Base-by-base conservation (phyloP, 2,329 filamentous ascomycete species). In the Colletotrichum eremochloae region DNA sequence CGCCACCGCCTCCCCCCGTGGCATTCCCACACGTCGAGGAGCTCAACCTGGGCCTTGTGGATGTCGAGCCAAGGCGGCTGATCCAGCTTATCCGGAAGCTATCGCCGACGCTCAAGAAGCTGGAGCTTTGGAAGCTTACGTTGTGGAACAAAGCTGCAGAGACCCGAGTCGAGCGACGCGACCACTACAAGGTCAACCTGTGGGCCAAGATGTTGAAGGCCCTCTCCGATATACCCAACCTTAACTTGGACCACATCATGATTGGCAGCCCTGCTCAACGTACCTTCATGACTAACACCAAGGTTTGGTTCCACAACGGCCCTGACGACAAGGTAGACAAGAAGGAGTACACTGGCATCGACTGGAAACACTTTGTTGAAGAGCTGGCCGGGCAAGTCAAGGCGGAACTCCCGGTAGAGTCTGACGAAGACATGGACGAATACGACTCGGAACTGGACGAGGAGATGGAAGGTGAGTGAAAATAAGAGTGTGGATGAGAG, bases 111-210 rank as follows among this genome's bases (percentile, higher is more conserved):
- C 80, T 90, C 1, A 77, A 81, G 11, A 75, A 76, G 8, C 77
- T 90, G 9, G 83, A 82, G 68, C 76, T 90, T 0, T 86, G 86
- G 77, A 86, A 82, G 56, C 75, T 88, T 24, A 80, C 71, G 0
- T 75, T 84, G 1, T 52, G 76, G 6, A 31, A 24, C 40, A 48
- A 38, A n/a, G 15, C 29, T 29, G 57, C 50, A 18, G 42, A 55
- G 0, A 5, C 5, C 31, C 8, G 24, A 11, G 38, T 63, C 33
- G 42, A 69, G 2, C 29, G 20, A n/a, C 33, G 57, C 1, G 74
- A 40, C 61, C 48, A 4, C 52, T 76, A 0, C 74, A 76, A 1
- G 66, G 46, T 74, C 63, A 84, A 80, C 65, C 75, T 82, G n/a
- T 88, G 85, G 85, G 68, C 73, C 1, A 73, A 74, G 4, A 79